Base-by-base conservation (phyloP, 495 filamentous ascomycete species). In the Hypoxylon fragiforme region DNA sequence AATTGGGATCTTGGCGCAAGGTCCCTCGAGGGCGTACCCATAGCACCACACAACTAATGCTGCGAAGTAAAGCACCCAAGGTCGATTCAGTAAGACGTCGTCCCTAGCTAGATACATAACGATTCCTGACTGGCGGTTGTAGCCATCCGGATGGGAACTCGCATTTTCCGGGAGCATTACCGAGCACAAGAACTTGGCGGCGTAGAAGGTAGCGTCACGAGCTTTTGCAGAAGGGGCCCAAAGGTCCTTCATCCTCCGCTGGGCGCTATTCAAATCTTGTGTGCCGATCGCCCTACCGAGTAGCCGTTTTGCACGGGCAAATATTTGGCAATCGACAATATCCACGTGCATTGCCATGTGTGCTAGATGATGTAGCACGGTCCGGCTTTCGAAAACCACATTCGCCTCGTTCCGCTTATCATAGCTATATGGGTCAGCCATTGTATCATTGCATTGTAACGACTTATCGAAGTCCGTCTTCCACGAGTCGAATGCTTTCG, bases 321-420 rank as follows among this genome's bases (percentile, higher is more conserved):
- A 97, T 54, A 97, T 94, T 69, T 97, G 94, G 64, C 91, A 92
- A 67, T 97, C 92, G n/a, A 92, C 89, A 37, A 97, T 89, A 65
- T 97, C 94, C 7, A 97, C 92, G 66, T 97, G 92, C 79, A 95
- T 96, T 2, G 89, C 91, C 91, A 98, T 97, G 67, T 98, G 94
- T 2, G 94, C 95, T 7, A 98, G 75, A 52, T 92, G 89, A 64
- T 98, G 92, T 37, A 97, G 75, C 13, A 96, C 92, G 16, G 86
- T 92, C 37, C 91, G 82, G 57, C 84, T 88, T 64, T 97, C 89
- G 55, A 92, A 91, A 15, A 91, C 83, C 42, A 88, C 85, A 50
- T 91, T 89, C 41, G 88, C 84, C 43, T 91, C 86, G 54, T 56
- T 70, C 32, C 64, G 60, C 55, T 73, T 73, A 20, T 76, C 70